Evolutionary conservation across 768 basidiomycete species (phyloP), one percentile per base, ranked within the genome.

Genomic region (Russula olivacea): DNA sequence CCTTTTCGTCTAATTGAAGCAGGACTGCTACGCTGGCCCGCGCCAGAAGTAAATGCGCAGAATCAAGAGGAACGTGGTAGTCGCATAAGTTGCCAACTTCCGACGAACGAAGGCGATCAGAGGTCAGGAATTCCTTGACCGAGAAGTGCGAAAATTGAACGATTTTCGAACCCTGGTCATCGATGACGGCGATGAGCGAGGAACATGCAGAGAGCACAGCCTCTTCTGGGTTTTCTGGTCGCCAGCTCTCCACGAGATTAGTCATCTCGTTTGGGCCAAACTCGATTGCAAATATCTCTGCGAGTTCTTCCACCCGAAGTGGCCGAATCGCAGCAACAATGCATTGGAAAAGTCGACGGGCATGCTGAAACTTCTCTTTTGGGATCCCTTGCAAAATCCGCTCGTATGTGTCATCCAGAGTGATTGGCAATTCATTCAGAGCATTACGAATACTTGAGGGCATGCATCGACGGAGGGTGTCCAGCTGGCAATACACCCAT

Each of bases 91-190:
- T 17, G 9, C 10, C 40, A 8, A 54, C 15, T 0, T 38, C 7
- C 25, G 54, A 55, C 1, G 54, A 28, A 17, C 8, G 38, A 17
- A 55, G 54, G 4, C 54, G 54, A 28, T 28, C 23, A 11, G 54
- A 55, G 1, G 54, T 55, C 25, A 55, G 19, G 15, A 11, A 55
- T 2, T 55, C 54, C 19, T 55, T 55, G 9, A 55, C 54, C 1
- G 54, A 55, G 23, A 55, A 55, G 2, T 55, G 54, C 12, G 54
- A 55, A 17, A 55, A 55, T 25, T 55, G 54, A 11, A 55, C 54
- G 17, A 55, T 41, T 41, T 19, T 41, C n/a, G 54, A 28, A 25
- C 25, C 38, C 0, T 41, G 2, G 38, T 28, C 9, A 8, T 41
- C 23, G 38, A 28, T 36, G 23, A 55, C 10, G 10, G 54, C 1